These are phyloP conservation scores for Sporothrix protearum DNA, from an alignment of 2,329 filamentous ascomycete genomes.

Conservation along the genomic window DNA sequence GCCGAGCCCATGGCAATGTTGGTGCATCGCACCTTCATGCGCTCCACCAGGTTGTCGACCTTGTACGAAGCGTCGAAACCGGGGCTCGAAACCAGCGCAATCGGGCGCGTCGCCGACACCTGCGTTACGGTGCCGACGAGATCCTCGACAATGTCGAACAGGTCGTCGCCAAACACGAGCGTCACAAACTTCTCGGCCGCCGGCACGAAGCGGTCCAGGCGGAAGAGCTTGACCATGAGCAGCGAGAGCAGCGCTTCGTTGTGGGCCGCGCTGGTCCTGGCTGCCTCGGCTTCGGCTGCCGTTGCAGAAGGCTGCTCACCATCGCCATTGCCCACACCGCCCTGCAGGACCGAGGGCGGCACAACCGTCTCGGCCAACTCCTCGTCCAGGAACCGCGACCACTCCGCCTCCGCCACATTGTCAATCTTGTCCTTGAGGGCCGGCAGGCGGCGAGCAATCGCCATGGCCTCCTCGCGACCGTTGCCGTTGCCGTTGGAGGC, in stretches of 20 bases:
- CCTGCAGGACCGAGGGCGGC: slow-evolving; percentile 69
- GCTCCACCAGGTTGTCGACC: slow-evolving; percentile 89
- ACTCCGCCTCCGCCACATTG: slow-evolving; percentile 58
- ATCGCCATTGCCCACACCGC: slow-evolving; percentile 44
- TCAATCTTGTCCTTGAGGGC: slow-evolving; percentile 71
- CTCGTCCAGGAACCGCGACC: slow-evolving; percentile 79
- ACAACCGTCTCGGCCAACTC: slow-evolving; percentile 84
- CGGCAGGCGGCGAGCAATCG: slow-evolving; percentile 63
- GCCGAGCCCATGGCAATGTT: slow-evolving; percentile 99
- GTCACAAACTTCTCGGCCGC: slow-evolving; percentile 86
- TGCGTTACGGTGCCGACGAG: slow-evolving; percentile 79
- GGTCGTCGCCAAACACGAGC: slow-evolving; percentile 75
- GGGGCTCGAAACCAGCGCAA: slow-evolving; percentile 88
- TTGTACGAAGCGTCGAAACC: slow-evolving; percentile 99
- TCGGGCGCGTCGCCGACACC: slow-evolving; percentile 76
- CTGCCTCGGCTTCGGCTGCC: background rate
- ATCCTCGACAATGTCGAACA: slow-evolving; percentile 83
- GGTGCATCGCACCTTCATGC: slow-evolving; percentile 75
- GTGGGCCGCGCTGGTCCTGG: slow-evolving; percentile 37
- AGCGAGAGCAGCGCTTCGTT: slow-evolving; percentile 80
- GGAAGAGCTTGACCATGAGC: slow-evolving; percentile 87
- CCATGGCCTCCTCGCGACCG: slow-evolving; percentile 62
- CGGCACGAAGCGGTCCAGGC: slow-evolving; percentile 91
- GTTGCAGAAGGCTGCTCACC: background rate
- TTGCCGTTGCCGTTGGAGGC: slow-evolving; percentile 45